Evolutionary conservation across 148 eudicot genomes (phyloP).

Genomic region (Persicaria maculosa): DNA sequence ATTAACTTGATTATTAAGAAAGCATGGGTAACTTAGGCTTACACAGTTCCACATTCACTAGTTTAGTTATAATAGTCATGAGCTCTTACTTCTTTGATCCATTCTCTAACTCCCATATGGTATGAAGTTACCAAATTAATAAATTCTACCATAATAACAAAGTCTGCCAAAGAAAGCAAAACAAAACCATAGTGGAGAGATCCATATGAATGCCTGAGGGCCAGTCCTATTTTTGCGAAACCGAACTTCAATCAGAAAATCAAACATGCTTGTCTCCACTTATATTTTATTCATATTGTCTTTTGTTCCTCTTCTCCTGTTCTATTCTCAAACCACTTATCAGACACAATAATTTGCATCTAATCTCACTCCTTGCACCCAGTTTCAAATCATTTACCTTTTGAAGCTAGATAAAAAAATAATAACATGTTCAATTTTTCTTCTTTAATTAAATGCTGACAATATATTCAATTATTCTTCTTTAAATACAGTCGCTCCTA

Average conservation of each 20-base stretch:
- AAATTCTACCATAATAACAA: neutral
- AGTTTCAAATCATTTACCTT: neutral
- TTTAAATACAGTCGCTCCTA: neutral
- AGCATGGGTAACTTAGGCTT: neutral
- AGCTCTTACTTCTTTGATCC: neutral
- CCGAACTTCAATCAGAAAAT: neutral
- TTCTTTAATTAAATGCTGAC: too few species aligned
- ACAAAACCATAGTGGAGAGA: neutral
- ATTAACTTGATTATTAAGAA: neutral
- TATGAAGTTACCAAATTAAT: neutral
- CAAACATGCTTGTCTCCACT: neutral
- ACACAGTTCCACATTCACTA: neutral
- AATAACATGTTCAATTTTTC: neutral
- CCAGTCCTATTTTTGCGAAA: neutral
- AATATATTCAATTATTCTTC: neutral
- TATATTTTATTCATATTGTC: neutral
- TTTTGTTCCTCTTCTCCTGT: neutral
- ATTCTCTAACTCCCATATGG: neutral
- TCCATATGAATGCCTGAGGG: neutral
- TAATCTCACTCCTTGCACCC: neutral
- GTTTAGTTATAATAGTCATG: neutral
- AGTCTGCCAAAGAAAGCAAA: neutral
- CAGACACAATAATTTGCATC: too few species aligned
- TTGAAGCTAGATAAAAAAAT: neutral
- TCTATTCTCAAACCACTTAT: neutral